Conservation (phyloP, 768 basidiomycete genomes). For the Gloeostereum incarnatum region DNA sequence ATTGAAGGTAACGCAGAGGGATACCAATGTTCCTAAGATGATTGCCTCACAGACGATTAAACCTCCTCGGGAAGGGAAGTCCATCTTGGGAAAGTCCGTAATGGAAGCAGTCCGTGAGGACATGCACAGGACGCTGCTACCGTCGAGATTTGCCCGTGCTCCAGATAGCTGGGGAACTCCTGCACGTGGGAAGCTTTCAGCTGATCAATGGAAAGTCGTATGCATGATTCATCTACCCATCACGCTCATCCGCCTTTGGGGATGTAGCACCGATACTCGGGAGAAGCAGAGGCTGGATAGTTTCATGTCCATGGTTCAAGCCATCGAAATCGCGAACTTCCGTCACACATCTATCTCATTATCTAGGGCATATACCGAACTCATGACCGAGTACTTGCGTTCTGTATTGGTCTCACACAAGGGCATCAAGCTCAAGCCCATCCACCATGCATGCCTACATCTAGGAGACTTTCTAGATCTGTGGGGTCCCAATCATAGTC, state of each 20-base stretch:
- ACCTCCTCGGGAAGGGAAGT: neutral
- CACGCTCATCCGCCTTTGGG: constrained; percentile 26
- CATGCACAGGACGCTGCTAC: constrained; percentile 15
- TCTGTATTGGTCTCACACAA: constrained; percentile 10
- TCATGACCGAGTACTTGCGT: constrained; percentile 12
- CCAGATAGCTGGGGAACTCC: constrained; percentile 14
- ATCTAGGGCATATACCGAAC: constrained; percentile 11
- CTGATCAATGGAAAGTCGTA: constrained; percentile 23
- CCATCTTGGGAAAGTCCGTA: constrained; percentile 9
- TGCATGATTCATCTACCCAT: constrained; percentile 22
- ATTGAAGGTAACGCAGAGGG: neutral
- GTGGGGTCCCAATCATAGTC: constrained; percentile 18
- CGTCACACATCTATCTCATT: constrained; percentile 11
- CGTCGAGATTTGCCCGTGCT: constrained; percentile 13
- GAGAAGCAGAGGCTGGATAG: constrained; percentile 14
- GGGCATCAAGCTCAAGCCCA: constrained; percentile 10
- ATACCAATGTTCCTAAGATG: neutral
- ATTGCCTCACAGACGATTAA: neutral
- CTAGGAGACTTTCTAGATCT: constrained; percentile 10
- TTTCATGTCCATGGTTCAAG: constrained; percentile 19
- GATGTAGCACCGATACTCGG: constrained; percentile 7
- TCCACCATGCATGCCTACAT: constrained; percentile 16
- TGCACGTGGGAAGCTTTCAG: constrained; percentile 19
- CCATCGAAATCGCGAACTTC: constrained; percentile 13
- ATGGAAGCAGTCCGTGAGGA: constrained; percentile 7